These are phyloP conservation scores for Verticillium albo-atrum DNA, from an alignment of 2,329 filamentous ascomycete species.

Conservation along the genomic window DNA sequence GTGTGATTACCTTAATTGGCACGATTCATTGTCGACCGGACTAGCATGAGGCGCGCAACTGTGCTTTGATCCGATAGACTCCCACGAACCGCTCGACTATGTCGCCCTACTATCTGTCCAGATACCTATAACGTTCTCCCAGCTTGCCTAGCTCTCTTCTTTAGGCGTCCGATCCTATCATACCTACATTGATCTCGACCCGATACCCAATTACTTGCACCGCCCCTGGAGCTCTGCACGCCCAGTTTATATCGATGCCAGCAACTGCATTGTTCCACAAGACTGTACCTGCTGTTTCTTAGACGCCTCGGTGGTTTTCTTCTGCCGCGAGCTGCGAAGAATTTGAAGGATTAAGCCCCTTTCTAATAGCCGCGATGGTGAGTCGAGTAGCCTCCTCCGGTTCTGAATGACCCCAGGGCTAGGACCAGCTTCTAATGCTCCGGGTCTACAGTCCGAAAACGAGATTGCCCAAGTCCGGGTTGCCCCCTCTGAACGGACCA, in stretches of 20 bases:
- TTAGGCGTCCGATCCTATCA: background rate
- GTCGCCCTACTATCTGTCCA: background rate
- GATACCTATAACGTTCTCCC: background rate
- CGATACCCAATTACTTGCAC: background rate
- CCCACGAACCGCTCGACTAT: background rate
- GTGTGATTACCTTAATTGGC: background rate
- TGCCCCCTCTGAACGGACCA: background rate
- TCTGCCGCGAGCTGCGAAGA: background rate
- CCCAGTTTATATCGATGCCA: background rate
- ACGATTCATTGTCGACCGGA: background rate
- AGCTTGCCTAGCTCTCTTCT: background rate
- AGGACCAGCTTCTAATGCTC: background rate
- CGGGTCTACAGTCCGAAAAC: background rate
- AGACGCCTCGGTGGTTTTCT: background rate
- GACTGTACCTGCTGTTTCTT: background rate
- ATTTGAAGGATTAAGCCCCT: background rate
- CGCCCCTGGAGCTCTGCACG: too few relatives aligned
- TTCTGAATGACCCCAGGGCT: background rate
- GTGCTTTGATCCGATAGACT: background rate
- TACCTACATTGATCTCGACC: background rate
- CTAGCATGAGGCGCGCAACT: background rate
- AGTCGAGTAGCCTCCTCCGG: background rate
- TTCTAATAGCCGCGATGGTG: background rate
- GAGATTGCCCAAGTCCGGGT: background rate
- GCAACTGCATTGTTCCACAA: background rate